Base-by-base conservation (phyloP, 2,329 filamentous ascomycete species). In the Neurospora crassa region DNA sequence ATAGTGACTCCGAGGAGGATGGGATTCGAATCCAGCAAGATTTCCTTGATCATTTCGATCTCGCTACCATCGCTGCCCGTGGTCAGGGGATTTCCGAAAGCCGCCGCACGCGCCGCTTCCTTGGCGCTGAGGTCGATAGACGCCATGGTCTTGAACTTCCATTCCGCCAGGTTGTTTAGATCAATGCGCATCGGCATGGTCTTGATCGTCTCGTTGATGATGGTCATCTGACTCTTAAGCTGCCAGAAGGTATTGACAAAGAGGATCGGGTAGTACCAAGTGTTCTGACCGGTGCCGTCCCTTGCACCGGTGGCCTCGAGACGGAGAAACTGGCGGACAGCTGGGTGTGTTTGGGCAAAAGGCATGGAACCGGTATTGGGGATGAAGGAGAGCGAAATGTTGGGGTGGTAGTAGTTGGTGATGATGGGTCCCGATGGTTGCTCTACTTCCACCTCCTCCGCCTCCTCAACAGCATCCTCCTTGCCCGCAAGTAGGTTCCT, bases 241-340 rank as follows among this genome's bases (percentile, higher is more conserved):
- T 98, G 95, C 96, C 96, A 99, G 82, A 99, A 99, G 4, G 92
- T 96, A 82, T 99, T 99, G 79, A 96, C 85, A 79, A 93, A 99
- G 47, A 98, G 83, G 67, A 97, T 88, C 5, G 96, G 96, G 78
- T 89, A 91, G 76, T 98, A 99, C 94, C 94, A 99, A 73, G 91
- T 91, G 81, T 98, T 93, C 81, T 94, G 88, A 45, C 96, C 96
- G 16, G 89, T 89, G 1, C 86, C 89, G 80, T 99, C 96, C 72
- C 96, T 89, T 67, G 93, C 92, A 67, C 91, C 92, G 2, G 89
- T 94, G 1, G 88, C 81, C 80, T 98, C 96, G 41, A 97, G 86
- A 67, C 90, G 89, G 45, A 97, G 83, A 79, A 92, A 96, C 77
- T 93, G 90, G 69, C 91, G 89, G 71, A 92, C 83, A 0, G 93